These are phyloP conservation scores for Amphirosellinia nigrospora DNA, from an alignment of 495 filamentous ascomycete genomes.

Conservation along the genomic window DNA sequence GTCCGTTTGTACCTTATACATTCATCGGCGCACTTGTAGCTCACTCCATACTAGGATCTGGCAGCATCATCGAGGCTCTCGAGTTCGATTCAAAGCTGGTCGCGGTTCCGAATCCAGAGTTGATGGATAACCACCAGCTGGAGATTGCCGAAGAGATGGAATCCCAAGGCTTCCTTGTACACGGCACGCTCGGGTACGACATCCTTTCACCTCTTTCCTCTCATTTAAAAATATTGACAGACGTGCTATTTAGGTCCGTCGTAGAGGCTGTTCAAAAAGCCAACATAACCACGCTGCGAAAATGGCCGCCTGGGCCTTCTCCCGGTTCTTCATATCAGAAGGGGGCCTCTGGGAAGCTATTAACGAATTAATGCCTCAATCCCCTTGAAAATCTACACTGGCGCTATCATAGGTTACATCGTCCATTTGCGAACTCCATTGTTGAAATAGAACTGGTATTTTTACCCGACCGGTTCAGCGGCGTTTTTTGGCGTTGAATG, in stretches of 20 bases:
- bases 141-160: conserved; percentile 81
- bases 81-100: conserved; percentile 70
- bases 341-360: conserved; percentile 40
- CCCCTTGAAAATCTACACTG: background rate
- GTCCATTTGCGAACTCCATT: background rate
- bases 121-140: conserved; percentile 91
- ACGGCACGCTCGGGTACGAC: conserved; percentile 68
- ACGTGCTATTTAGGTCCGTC: conserved; percentile 34
- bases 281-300: conserved; percentile 15
- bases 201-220: background rate
- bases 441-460: background rate
- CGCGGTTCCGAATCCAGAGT: conserved; percentile 81
- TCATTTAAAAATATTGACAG: background rate
- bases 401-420: background rate
- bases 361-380: conserved; percentile 28
- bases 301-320: conserved; percentile 37
- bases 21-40: background rate
- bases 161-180: conserved; percentile 69
- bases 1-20: conserved; percentile 52
- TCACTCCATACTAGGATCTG: conserved; percentile 66
- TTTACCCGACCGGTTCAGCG: background rate
- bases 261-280: conserved; percentile 36
- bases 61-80: conserved; percentile 84
- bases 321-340: conserved; percentile 28
- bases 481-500: conserved; percentile 12